A percentile compares a stretch with the other conserved stretches of the same genome.
Conservation (phyloP, 208 protist species). For the Trypanosoma avium region DNA sequence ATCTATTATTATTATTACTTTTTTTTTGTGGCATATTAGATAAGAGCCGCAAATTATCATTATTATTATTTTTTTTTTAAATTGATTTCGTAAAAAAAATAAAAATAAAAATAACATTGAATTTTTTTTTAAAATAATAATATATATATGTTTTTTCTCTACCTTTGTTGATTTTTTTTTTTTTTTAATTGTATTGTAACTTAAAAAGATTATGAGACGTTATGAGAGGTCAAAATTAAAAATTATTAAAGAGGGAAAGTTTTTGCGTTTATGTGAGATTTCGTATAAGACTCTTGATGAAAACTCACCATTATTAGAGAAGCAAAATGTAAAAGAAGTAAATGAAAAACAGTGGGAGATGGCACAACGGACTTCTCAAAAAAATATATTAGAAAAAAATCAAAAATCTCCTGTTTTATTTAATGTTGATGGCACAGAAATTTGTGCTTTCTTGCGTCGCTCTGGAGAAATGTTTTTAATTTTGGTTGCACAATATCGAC, state of each 20-base stretch:
- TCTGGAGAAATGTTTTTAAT: conserved; percentile 46
- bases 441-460: conserved; percentile 54
- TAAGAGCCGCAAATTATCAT: too few relatives aligned
- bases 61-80: too few relatives aligned
- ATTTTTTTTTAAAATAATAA: too few relatives aligned
- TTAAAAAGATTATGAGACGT: background rate
- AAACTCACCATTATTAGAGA: background rate
- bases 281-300: conserved; percentile 7
- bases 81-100: too few relatives aligned
- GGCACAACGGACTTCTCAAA: conserved; percentile 54
- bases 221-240: conserved; percentile 17
- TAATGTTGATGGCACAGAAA: conserved; percentile 66
- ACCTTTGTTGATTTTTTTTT: conserved; percentile 12
- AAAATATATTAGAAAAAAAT: conserved; percentile 32
- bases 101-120: too few relatives aligned
- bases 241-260: conserved; percentile 9
- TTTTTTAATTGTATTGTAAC: background rate
- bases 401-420: conserved; percentile 37
- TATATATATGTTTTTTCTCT: too few relatives aligned
- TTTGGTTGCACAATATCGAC: conserved; percentile 82
- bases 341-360: conserved; percentile 56
- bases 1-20: too few relatives aligned
- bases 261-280: conserved; percentile 25
- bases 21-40: too few relatives aligned
- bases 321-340: conserved; percentile 6